A percentile compares a stretch with the other conserved stretches of the same genome.
Conservation (phyloP, 129 eudicot species). For the Oenanthe sinensis region DNA sequence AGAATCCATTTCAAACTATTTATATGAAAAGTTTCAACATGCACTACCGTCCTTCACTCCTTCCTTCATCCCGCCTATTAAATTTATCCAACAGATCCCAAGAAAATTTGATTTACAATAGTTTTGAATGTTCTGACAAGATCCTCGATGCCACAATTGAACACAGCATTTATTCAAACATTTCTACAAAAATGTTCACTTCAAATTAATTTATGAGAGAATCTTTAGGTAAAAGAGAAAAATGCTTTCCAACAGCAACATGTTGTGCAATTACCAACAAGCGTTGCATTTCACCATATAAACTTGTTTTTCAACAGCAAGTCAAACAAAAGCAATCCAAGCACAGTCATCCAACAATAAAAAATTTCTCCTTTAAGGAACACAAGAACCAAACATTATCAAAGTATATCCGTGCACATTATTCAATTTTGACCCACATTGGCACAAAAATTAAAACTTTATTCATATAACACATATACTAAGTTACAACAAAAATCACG, state of each 20-base stretch:
- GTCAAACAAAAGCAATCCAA: neutral
- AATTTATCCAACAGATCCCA: neutral
- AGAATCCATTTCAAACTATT: neutral
- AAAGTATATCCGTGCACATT: neutral
- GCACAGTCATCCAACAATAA: neutral
- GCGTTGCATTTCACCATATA: neutral
- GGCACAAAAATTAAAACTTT: neutral
- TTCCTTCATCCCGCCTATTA: neutral
- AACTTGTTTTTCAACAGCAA: neutral
- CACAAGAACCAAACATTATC: neutral
- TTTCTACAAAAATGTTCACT: neutral
- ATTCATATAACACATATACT: neutral
- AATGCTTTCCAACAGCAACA: neutral
- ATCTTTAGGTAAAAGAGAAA: neutral
- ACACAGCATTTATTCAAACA: neutral
- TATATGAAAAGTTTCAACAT: neutral
- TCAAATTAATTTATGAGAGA: neutral
- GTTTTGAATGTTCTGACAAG: neutral
- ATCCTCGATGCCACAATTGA: neutral
- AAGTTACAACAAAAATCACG: slow-evolving; percentile 3
- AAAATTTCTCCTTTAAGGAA: neutral
- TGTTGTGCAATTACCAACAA: neutral
- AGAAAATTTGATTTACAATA: neutral
- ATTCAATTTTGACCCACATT: neutral
- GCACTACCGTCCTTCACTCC: neutral